These are phyloP conservation scores for Clarireedia homoeocarpa DNA, from an alignment of 2,329 filamentous ascomycete species.

Conservation along the genomic window DNA sequence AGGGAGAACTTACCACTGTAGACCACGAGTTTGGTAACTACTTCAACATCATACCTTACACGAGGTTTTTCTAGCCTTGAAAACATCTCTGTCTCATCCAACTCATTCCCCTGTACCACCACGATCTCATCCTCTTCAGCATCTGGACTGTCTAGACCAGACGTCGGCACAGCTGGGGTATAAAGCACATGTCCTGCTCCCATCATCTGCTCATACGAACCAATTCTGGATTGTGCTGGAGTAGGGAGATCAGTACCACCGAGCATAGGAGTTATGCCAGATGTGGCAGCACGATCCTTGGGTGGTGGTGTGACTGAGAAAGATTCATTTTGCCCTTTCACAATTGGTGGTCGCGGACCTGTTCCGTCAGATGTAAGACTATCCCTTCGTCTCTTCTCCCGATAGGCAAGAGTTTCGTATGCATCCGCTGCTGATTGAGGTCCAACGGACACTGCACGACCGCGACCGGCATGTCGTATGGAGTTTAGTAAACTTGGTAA, in stretches of 20 bases:
- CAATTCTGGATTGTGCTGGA: constrained; percentile 39
- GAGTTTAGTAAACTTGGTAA: constrained; percentile 75
- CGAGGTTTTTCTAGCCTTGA: constrained; percentile 75
- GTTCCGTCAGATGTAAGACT: constrained; percentile 34
- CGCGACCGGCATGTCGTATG: constrained; percentile 69
- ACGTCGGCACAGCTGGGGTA: constrained; percentile 28
- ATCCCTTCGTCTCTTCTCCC: constrained; percentile 60
- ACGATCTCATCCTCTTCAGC: constrained; percentile 31
- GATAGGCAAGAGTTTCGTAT: constrained; percentile 89
- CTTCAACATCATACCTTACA: constrained; percentile 96
- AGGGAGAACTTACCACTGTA: constrained; percentile 63
- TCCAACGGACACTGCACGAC: constrained; percentile 79
- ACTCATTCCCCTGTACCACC: constrained; percentile 40
- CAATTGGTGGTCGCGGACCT: constrained; percentile 12
- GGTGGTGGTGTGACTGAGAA: constrained; percentile 10
- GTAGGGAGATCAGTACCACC: constrained; percentile 37
- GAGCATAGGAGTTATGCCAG: constrained; percentile 34
- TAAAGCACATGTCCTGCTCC: constrained; percentile 49
- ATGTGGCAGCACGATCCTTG: constrained; percentile 21
- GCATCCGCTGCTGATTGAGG: constrained; percentile 95
- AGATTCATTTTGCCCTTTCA: constrained; percentile 11
- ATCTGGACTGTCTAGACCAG: constrained; percentile 29
- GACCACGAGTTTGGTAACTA: constrained; percentile 92
- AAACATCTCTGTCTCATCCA: constrained; percentile 73
- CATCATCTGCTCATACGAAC: constrained; percentile 67